A percentile compares a stretch with the other conserved stretches of the same genome.
These are phyloP conservation scores for Apophysomyces elegans DNA, from an alignment of 371 early-diverging fungal genomes.

Conservation along the genomic window DNA sequence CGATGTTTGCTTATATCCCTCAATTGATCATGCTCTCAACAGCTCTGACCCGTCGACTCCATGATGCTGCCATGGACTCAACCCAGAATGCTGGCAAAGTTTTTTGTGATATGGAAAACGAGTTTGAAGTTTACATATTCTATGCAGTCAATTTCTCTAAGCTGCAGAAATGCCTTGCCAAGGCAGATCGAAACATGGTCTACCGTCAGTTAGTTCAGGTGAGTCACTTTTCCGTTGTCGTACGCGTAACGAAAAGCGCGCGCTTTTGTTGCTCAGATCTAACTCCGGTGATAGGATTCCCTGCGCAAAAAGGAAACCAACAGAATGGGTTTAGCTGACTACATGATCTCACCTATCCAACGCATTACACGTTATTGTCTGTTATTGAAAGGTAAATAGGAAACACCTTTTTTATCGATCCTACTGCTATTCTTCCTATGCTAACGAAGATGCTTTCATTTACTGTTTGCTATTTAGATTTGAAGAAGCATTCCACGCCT, in stretches of 20 bases:
- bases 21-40: conserved; percentile 47
- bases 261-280: conserved; percentile 22
- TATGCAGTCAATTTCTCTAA: conserved; percentile 51
- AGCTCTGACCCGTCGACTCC: conserved; percentile 32
- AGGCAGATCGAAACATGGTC: conserved; percentile 34
- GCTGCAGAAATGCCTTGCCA: conserved; percentile 32
- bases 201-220: conserved; percentile 44
- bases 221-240: not conserved
- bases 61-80: conserved; percentile 25
- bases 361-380: conserved; percentile 55
- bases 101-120: conserved; percentile 41
- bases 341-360: conserved; percentile 61
- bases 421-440: not conserved
- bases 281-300: conserved; percentile 33
- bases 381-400: conserved; percentile 46
- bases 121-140: conserved; percentile 45
- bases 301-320: conserved; percentile 43
- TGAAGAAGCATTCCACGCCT: conserved; percentile 46
- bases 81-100: conserved; percentile 34
- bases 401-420: not conserved
- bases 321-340: conserved; percentile 46
- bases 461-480: conserved; percentile 28
- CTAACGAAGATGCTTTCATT: conserved; percentile 6
- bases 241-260: conserved; percentile 4
- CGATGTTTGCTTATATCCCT: conserved; percentile 51